Evolutionary conservation across 805 yeast species (phyloP).

Genomic region (Yamadazyma nakazawae): DNA sequence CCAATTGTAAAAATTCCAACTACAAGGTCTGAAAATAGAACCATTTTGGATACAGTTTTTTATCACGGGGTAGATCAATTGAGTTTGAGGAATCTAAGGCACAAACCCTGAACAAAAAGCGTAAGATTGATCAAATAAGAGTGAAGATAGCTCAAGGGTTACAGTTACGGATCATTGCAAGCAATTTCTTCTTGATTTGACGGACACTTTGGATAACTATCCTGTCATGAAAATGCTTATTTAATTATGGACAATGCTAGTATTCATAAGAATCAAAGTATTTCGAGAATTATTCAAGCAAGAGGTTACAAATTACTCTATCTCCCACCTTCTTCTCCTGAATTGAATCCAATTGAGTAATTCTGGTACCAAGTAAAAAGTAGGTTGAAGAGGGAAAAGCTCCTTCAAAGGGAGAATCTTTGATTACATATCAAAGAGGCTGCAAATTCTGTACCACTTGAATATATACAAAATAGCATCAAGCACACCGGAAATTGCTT

Average conservation of each 20-base stretch:
- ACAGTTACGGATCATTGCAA: slow-evolving; percentile 13
- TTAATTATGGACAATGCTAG: slow-evolving; percentile 15
- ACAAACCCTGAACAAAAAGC: neutral
- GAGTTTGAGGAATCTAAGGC: neutral
- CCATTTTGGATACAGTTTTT: slow-evolving; percentile 12
- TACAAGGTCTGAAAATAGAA: slow-evolving; percentile 6
- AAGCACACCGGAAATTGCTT: slow-evolving; percentile 4
- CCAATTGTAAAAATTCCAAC: slow-evolving; percentile 13
- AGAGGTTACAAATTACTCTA: slow-evolving; percentile 12
- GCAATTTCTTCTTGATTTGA: slow-evolving; percentile 11
- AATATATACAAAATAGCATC: slow-evolving; percentile 8
- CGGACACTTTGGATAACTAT: slow-evolving; percentile 7
- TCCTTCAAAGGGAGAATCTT: slow-evolving; percentile 4
- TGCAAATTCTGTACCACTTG: slow-evolving; percentile 9
- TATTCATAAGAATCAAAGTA: slow-evolving; percentile 11
- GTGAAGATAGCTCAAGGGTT: no score
- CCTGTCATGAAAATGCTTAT: slow-evolving; percentile 4
- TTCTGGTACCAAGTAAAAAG: slow-evolving; percentile 13
- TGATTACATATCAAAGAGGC: neutral
- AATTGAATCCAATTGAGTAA: slow-evolving; percentile 14
- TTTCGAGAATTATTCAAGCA: slow-evolving; percentile 9
- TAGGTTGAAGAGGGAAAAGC: slow-evolving; percentile 8
- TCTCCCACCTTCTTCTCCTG: slow-evolving; percentile 14
- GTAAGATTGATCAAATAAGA: no score
- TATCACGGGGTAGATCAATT: slow-evolving; percentile 2